A percentile compares a stretch with the other conserved stretches of the same genome.
Conservation (phyloP, 2,329 filamentous ascomycete species). For the Aspergillus neotritici region DNA sequence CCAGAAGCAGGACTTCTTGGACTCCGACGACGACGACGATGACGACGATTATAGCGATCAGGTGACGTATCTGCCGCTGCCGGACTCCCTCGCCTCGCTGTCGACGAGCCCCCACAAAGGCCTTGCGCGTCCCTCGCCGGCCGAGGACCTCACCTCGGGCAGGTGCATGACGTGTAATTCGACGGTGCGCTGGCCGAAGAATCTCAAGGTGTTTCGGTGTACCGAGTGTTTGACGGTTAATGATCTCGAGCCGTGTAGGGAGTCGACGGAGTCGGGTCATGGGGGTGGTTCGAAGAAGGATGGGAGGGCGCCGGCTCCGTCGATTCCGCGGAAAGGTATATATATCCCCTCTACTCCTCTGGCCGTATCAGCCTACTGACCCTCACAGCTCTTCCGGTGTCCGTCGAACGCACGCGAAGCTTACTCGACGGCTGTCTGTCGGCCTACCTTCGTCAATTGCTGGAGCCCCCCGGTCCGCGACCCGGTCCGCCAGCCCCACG, state of each 20-base stretch:
- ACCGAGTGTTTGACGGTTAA: conserved; percentile 81
- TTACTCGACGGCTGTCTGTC: conserved; percentile 54
- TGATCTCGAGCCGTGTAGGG: conserved; percentile 55
- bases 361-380: background rate
- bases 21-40: conserved; percentile 45
- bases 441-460: conserved; percentile 44
- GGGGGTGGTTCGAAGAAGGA: conserved; percentile 17
- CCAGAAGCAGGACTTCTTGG: conserved; percentile 37
- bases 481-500: conserved; percentile 16
- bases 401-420: conserved; percentile 54
- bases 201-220: conserved; percentile 70
- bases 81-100: conserved; percentile 17
- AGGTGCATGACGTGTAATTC: conserved; percentile 83
- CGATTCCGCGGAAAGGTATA: conserved; percentile 22
- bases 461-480: conserved; percentile 22
- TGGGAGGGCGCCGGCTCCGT: conserved; percentile 12
- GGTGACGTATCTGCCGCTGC: conserved; percentile 23
- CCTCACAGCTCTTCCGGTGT: conserved; percentile 46
- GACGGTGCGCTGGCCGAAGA: conserved; percentile 70
- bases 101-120: conserved; percentile 38
- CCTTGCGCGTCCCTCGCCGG: conserved; percentile 29
- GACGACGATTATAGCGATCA: conserved; percentile 30
- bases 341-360: background rate
- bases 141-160: conserved; percentile 61
- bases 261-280: conserved; percentile 15